phyloP scores from a whole-genome alignment of 345 rosid species.

The Luvunga scandens region DNA sequence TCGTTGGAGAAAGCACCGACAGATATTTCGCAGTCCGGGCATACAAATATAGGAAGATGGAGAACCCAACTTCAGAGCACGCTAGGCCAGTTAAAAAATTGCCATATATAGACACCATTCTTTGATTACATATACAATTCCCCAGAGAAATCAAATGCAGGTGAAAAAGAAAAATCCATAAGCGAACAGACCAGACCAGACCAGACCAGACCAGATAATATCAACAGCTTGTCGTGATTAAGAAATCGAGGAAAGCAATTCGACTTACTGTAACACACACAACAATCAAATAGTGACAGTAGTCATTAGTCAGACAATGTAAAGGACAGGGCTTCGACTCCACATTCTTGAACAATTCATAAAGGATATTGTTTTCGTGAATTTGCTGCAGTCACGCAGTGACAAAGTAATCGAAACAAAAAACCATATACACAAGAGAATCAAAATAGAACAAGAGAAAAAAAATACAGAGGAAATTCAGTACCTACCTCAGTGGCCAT shows the following conservation, averaged over 20 bases:
- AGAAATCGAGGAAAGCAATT: neutral
- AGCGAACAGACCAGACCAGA: neutral
- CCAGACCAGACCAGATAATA: neutral
- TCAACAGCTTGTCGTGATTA: neutral
- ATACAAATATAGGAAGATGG: neutral
- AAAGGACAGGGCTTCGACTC: neutral
- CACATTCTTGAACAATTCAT: neutral
- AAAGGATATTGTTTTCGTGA: neutral
- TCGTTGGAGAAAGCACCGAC: neutral
- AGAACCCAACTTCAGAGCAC: neutral
- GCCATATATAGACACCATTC: neutral
- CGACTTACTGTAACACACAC: neutral
- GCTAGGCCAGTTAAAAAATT: neutral
- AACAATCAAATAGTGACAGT: neutral
- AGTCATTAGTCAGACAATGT: neutral
- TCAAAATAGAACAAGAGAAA: neutral
- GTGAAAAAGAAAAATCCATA: neutral
- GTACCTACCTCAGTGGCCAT: conserved; percentile 37
- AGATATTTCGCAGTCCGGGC: neutral
- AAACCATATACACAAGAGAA: neutral
- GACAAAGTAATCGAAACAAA: neutral
- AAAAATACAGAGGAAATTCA: neutral
- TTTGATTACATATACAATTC: neutral
- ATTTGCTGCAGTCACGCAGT: neutral
- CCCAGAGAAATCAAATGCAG: neutral